Conservation (phyloP, 208 protist species). For the Trypanosoma brucei region DNA sequence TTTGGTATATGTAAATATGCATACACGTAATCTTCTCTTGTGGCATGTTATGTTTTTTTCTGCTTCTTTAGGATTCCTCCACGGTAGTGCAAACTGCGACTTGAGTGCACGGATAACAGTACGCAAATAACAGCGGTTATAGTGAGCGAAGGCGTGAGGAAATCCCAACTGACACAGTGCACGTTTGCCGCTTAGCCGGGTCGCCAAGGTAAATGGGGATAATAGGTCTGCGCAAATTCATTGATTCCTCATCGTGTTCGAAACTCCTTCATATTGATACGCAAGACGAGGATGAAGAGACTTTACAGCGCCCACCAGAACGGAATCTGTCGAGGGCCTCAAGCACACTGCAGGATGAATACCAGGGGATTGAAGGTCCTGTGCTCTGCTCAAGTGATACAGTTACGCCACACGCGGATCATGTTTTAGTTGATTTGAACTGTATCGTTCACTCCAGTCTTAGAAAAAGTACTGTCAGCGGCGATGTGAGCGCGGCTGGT, state of each 20-base stretch:
- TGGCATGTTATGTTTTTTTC: neutral
- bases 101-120: neutral
- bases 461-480: conserved; percentile 5
- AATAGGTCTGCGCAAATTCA: conserved; percentile 78
- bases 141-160: neutral
- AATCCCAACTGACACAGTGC: neutral
- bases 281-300: conserved; percentile 35
- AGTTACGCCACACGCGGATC: conserved; percentile 30
- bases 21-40: neutral
- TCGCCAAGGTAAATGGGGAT: conserved; percentile 51
- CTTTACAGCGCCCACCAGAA: no score
- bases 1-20: neutral
- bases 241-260: conserved; percentile 69
- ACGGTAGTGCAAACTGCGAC: neutral
- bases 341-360: neutral
- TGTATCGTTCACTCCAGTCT: conserved; percentile 83
- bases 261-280: conserved; percentile 51
- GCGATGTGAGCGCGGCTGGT: neutral
- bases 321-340: no score
- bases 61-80: conserved; percentile 1
- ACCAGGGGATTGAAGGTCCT: neutral
- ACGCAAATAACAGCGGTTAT: neutral
- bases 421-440: conserved; percentile 85
- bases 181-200: neutral
- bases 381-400: neutral